Percentiles rank a stretch among this genome's conserved stretches.
phyloP scores from a whole-genome alignment of 2,329 filamentous ascomycete species.

The Epichloe typhina region DNA sequence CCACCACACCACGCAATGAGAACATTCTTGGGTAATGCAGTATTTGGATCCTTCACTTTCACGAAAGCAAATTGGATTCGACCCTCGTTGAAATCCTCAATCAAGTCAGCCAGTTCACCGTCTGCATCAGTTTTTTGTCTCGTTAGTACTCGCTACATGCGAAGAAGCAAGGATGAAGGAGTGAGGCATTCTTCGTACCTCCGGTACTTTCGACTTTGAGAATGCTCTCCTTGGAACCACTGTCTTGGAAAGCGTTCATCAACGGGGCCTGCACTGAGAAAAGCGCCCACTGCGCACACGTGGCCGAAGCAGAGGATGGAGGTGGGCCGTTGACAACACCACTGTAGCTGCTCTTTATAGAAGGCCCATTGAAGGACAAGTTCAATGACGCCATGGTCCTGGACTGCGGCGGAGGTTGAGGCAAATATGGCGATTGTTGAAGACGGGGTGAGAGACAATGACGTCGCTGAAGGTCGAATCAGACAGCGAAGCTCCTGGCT shows the following conservation, averaged over 20 bases:
- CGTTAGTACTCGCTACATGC: conserved; percentile 9
- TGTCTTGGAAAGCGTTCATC: conserved; percentile 83
- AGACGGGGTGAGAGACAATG: neutral
- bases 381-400: conserved; percentile 64
- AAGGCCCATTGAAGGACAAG: conserved; percentile 64
- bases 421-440: neutral
- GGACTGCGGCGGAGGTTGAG: neutral
- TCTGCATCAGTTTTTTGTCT: conserved; percentile 38
- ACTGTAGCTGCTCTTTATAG: conserved; percentile 70
- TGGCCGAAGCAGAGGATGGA: conserved; percentile 52
- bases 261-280: conserved; percentile 89
- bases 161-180: neutral
- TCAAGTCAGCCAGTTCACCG: conserved; percentile 76
- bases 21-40: conserved; percentile 75
- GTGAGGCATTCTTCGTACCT: conserved; percentile 35
- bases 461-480: neutral
- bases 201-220: conserved; percentile 89
- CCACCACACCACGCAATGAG: conserved; percentile 95
- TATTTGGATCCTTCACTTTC: conserved; percentile 93
- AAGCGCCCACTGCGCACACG: conserved; percentile 83
- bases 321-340: conserved; percentile 41
- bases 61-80: conserved; percentile 94
- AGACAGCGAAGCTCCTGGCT: neutral
- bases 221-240: conserved; percentile 77
- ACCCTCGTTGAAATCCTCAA: conserved; percentile 94